phyloP scores from a whole-genome alignment of 495 filamentous ascomycete genomes.

The Penicillium verhagenii region DNA sequence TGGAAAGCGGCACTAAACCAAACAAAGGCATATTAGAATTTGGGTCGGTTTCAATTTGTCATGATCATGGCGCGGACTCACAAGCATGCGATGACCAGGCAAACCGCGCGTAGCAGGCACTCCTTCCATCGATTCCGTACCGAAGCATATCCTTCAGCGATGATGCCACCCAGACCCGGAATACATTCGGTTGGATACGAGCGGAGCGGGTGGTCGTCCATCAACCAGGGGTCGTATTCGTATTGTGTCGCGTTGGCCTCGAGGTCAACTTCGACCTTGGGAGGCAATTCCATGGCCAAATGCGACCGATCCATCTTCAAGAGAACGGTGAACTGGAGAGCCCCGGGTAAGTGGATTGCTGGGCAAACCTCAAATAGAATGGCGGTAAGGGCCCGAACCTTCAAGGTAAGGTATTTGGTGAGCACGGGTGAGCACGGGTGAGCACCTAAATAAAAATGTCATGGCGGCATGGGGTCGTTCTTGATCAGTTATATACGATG shows the following conservation, averaged over 20 bases:
- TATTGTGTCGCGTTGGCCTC: slow-evolving; percentile 12
- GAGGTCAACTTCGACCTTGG: slow-evolving; percentile 7
- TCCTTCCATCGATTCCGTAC: slow-evolving; percentile 24
- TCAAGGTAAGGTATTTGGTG: no score
- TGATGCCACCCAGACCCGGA: slow-evolving; percentile 22
- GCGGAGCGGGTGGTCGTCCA: slow-evolving; percentile 44
- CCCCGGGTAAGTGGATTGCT: background rate
- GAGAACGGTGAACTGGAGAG: no score
- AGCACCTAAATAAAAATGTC: background rate
- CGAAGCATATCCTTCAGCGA: slow-evolving; percentile 14
- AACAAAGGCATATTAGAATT: background rate
- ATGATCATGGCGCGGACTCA: slow-evolving; percentile 18
- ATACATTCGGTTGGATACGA: slow-evolving; percentile 38
- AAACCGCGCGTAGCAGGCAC: slow-evolving; percentile 21
- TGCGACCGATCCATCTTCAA: background rate
- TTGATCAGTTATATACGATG: background rate
- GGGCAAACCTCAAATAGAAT: background rate
- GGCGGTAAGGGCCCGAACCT: background rate
- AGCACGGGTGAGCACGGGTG: no score
- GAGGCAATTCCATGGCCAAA: background rate
- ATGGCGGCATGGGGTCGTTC: background rate
- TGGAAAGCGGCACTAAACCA: slow-evolving; percentile 21
- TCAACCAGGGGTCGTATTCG: slow-evolving; percentile 34
- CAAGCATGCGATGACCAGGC: slow-evolving; percentile 33
- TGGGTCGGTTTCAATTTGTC: background rate